These are phyloP conservation scores for Saraca asoca DNA, from an alignment of 331 rosid genomes.

Conservation along the genomic window DNA sequence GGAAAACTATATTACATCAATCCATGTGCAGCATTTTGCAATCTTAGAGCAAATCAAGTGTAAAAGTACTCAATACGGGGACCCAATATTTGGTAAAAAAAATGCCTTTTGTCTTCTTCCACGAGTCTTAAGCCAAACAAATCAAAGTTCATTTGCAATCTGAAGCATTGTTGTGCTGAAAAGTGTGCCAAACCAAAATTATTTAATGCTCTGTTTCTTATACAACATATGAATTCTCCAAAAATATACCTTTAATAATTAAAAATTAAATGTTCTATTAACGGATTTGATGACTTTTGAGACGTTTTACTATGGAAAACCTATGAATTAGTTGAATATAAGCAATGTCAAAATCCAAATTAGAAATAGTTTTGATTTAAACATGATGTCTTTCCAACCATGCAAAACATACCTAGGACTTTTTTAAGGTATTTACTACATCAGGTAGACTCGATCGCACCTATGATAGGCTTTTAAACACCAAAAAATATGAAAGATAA, in stretches of 20 bases:
- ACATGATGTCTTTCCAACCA: constrained; percentile 33
- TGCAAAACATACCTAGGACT: constrained; percentile 7
- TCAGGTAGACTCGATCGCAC: constrained; percentile 11
- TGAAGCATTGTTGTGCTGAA: constrained; percentile 35
- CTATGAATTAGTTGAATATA: background rate
- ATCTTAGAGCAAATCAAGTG: constrained; percentile 21
- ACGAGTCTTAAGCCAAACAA: constrained; percentile 30
- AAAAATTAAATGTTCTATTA: too few relatives aligned
- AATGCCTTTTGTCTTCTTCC: constrained; percentile 38
- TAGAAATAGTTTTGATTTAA: constrained; percentile 13
- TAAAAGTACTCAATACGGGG: constrained; percentile 23
- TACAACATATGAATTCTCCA: constrained; percentile 43
- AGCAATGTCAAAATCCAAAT: constrained; percentile 24
- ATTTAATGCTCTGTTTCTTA: constrained; percentile 21
- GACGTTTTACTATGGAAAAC: too few relatives aligned
- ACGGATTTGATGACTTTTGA: too few relatives aligned
- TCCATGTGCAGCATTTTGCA: constrained; percentile 32
- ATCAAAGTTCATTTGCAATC: constrained; percentile 30
- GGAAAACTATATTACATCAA: constrained; percentile 33
- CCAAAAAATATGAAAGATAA: background rate
- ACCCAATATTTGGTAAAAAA: constrained; percentile 38
- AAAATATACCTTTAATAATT: constrained; percentile 7
- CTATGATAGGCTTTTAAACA: constrained; percentile 21
- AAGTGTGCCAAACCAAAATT: constrained; percentile 7
- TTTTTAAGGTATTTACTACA: background rate